phyloP scores from a whole-genome alignment of 306 rosid genomes.

The Ziziphus jujuba region DNA sequence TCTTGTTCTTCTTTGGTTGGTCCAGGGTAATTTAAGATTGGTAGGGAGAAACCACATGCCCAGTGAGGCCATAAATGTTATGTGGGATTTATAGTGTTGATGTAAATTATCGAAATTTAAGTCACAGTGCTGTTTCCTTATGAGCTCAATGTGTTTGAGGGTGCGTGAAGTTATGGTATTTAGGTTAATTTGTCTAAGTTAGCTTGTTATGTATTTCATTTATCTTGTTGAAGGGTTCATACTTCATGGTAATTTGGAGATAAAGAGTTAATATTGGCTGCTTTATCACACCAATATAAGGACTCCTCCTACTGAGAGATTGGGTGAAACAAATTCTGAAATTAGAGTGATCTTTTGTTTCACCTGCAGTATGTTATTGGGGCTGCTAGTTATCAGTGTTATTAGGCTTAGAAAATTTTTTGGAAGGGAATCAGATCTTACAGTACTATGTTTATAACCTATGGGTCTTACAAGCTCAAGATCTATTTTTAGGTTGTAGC shows the following conservation, averaged over 20 bases:
- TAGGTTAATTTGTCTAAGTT: slow-evolving; percentile 6
- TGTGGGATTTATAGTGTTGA: no score
- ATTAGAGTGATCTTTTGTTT: slow-evolving; percentile 10
- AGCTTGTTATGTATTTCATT: slow-evolving; percentile 9
- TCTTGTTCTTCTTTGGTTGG: not conserved
- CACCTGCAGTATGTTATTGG: slow-evolving; percentile 16
- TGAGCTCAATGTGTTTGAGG: slow-evolving; percentile 20
- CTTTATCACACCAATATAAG: no score
- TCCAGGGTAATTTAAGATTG: slow-evolving; percentile 52
- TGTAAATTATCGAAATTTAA: slow-evolving; percentile 19
- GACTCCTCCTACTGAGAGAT: slow-evolving; percentile 8
- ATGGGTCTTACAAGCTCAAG: not conserved
- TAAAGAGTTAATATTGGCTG: slow-evolving; percentile 4
- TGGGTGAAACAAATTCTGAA: slow-evolving; percentile 3
- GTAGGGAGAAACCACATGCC: slow-evolving; percentile 61
- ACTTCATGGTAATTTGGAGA: not conserved
- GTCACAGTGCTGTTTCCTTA: no score
- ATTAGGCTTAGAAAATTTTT: no score
- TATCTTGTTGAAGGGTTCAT: not conserved
- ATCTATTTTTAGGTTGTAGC: not conserved
- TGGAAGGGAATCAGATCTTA: no score
- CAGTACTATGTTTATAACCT: not conserved
- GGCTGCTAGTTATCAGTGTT: no score
- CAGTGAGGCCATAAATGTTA: slow-evolving; percentile 47
- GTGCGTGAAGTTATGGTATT: slow-evolving; percentile 16